Conservation (phyloP, 2,329 filamentous ascomycete genomes). For the Pseudocercospora vitis region DNA sequence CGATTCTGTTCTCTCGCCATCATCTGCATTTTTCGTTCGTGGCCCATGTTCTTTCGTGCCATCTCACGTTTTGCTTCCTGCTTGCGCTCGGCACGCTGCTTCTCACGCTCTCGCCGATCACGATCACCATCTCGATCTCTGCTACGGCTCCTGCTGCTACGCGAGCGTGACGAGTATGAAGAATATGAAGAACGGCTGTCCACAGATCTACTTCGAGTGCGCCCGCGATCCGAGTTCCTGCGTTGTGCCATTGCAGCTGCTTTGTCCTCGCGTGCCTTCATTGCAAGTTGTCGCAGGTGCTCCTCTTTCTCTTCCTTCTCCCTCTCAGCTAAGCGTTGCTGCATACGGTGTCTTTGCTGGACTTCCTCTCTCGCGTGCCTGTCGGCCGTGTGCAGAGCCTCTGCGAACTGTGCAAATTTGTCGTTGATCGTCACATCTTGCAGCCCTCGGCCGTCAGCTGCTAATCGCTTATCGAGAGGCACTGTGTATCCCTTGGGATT, state of each 20-base stretch:
- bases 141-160: constrained; percentile 21
- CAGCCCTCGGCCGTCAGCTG: constrained; percentile 85
- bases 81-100: constrained; percentile 72
- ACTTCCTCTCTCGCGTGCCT: constrained; percentile 94
- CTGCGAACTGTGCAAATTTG: constrained; percentile 95
- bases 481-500: constrained; percentile 98
- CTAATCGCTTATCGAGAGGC: constrained; percentile 89
- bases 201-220: constrained; percentile 35
- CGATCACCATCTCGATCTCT: constrained; percentile 57
- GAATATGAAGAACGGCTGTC: constrained; percentile 41
- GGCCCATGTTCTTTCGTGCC: constrained; percentile 91
- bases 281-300: constrained; percentile 79
- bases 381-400: constrained; percentile 91
- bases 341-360: constrained; percentile 87
- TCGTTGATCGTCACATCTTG: constrained; percentile 97
- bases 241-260: constrained; percentile 49
- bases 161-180: constrained; percentile 40
- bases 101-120: constrained; percentile 66
- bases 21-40: constrained; percentile 85
- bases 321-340: constrained; percentile 93
- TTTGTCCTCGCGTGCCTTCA: constrained; percentile 81
- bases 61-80: constrained; percentile 86
- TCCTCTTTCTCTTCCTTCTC: constrained; percentile 95
- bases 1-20: constrained; percentile 94
- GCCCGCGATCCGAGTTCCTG: constrained; percentile 34